Percentiles rank a stretch among this genome's conserved stretches.
phyloP scores from a whole-genome alignment of 768 basidiomycete species.

The Xerocomus potaroensis region DNA sequence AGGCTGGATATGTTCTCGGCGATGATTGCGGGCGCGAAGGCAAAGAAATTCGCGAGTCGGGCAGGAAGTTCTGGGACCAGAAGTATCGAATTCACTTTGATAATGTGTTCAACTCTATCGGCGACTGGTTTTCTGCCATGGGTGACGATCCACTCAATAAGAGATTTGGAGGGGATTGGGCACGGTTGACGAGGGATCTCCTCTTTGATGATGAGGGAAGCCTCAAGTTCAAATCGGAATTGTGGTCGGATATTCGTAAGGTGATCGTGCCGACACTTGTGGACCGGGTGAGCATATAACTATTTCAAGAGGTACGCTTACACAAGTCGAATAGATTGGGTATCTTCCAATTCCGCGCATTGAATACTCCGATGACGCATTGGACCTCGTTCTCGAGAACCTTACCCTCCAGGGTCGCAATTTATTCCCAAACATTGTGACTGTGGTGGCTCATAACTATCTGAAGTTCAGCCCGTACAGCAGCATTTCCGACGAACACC shows the following conservation, averaged over 20 bases:
- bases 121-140: constrained; percentile 81
- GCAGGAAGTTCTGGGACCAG: constrained; percentile 72
- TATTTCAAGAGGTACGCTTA: not conserved
- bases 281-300: constrained; percentile 48
- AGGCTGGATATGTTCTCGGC: constrained; percentile 84
- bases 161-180: constrained; percentile 80
- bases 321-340: constrained; percentile 44
- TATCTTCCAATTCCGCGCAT: constrained; percentile 90
- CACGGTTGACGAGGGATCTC: constrained; percentile 75
- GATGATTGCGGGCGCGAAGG: constrained; percentile 68
- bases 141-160: constrained; percentile 81
- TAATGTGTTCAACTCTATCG: constrained; percentile 62
- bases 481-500: constrained; percentile 47
- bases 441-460: constrained; percentile 74
- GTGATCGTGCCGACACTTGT: constrained; percentile 80
- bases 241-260: constrained; percentile 85
- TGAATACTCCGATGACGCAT: constrained; percentile 83
- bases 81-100: constrained; percentile 79
- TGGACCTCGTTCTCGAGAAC: constrained; percentile 93
- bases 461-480: constrained; percentile 81
- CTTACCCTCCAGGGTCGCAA: constrained; percentile 84
- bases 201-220: constrained; percentile 74
- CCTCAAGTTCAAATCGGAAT: constrained; percentile 80
- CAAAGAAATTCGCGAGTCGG: constrained; percentile 57
- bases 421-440: constrained; percentile 78